Evolutionary conservation across 495 filamentous ascomycete genomes (phyloP).

Genomic region (Talaromyces wortmannii): DNA sequence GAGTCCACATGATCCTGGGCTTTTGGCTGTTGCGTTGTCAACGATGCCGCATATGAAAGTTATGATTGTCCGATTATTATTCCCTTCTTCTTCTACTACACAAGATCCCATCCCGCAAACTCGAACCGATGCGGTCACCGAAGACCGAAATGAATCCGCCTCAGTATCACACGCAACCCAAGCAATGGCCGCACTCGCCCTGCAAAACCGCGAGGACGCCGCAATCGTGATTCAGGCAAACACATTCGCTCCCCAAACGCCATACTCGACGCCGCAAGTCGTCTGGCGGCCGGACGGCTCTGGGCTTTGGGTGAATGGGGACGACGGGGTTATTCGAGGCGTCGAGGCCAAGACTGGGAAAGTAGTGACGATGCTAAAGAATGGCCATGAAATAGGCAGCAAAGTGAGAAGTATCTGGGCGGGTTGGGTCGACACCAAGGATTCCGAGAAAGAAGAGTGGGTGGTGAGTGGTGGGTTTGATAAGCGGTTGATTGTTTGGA

Average conservation of each 20-base stretch:
- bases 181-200: constrained; percentile 35
- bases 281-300: constrained; percentile 59
- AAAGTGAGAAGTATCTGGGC: constrained; percentile 64
- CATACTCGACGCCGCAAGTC: constrained; percentile 59
- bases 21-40: constrained; percentile 58
- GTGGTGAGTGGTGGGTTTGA: constrained; percentile 67
- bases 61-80: constrained; percentile 52
- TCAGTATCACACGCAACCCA: constrained; percentile 41
- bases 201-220: constrained; percentile 52
- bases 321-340: constrained; percentile 60
- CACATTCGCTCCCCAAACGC: constrained; percentile 60
- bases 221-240: constrained; percentile 52
- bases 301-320: constrained; percentile 64
- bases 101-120: not conserved
- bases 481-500: constrained; percentile 57
- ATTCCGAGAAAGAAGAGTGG: constrained; percentile 38
- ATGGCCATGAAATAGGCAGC: constrained; percentile 50
- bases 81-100: constrained; percentile 23
- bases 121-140: too few relatives aligned
- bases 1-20: constrained; percentile 43
- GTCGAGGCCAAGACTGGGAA: constrained; percentile 57
- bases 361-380: constrained; percentile 39
- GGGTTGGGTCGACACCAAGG: constrained; percentile 36
- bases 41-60: constrained; percentile 60
- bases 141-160: constrained; percentile 8